These are phyloP conservation scores for Naganishia friedmannii DNA, from an alignment of 768 basidiomycete genomes.

Conservation along the genomic window DNA sequence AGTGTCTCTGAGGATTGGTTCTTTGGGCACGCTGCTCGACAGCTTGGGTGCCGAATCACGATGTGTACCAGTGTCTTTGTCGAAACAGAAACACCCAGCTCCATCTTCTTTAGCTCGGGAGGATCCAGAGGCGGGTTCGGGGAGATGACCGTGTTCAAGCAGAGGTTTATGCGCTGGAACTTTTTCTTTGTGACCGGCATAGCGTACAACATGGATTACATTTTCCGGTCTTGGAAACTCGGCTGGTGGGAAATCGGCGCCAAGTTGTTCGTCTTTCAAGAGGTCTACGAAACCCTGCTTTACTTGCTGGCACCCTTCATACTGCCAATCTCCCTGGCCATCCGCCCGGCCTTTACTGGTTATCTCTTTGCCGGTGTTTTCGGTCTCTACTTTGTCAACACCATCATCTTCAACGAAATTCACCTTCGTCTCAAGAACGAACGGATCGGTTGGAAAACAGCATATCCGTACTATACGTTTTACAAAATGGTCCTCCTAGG, in stretches of 20 bases:
- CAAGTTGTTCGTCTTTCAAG: constrained; percentile 25
- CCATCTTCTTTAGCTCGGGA: constrained; percentile 22
- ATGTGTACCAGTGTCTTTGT: constrained; percentile 21
- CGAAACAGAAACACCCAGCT: constrained; percentile 8
- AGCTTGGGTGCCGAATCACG: constrained; percentile 17
- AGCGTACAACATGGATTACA: constrained; percentile 22
- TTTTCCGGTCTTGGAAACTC: constrained; percentile 23
- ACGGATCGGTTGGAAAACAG: constrained; percentile 9
- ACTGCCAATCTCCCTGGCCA: constrained; percentile 11
- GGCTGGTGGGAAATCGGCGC: constrained; percentile 28
- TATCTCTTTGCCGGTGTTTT: constrained; percentile 22
- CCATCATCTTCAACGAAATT: constrained; percentile 24
- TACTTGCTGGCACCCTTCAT: constrained; percentile 24
- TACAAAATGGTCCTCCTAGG: constrained; percentile 20
- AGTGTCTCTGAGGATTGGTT: constrained; percentile 21
- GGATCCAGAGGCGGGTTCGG: constrained; percentile 23
- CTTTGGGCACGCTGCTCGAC: constrained; percentile 15
- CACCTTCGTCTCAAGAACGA: constrained; percentile 26
- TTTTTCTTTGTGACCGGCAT: constrained; percentile 25
- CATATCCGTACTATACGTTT: constrained; percentile 9
- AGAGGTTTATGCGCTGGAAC: constrained; percentile 26
- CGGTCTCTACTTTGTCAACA: constrained; percentile 24
- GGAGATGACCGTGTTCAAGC: constrained; percentile 25
- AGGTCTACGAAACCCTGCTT: constrained; percentile 26
- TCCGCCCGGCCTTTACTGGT: constrained; percentile 15